Conservation (phyloP, 2,329 filamentous ascomycete species). For the Monosporascus sp. region DNA sequence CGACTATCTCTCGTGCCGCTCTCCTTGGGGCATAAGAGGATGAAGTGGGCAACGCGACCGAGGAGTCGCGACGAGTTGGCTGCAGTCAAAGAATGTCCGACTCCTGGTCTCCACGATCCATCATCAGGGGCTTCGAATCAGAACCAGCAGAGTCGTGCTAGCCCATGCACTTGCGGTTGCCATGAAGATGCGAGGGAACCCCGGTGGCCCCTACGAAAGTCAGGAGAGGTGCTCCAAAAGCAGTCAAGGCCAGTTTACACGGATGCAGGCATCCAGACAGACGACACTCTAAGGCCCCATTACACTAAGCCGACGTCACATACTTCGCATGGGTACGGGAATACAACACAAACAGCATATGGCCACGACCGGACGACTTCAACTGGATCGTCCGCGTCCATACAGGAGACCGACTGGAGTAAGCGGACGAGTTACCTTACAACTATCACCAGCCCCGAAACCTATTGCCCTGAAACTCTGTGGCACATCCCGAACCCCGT, state of each 20-base stretch:
- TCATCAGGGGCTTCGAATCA: background rate
- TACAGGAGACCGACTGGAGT: constrained; percentile 8
- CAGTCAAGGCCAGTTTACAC: constrained; percentile 14
- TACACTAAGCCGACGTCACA: constrained; percentile 4
- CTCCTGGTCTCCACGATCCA: constrained; percentile 4
- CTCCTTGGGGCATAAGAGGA: constrained; percentile 9
- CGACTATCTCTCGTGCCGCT: constrained; percentile 10
- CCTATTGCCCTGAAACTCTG: constrained; percentile 1
- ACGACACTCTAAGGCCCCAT: constrained; percentile 4
- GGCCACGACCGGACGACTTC: constrained; percentile 10
- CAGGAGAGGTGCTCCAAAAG: background rate
- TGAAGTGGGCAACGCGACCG: constrained; percentile 14
- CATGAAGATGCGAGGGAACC: constrained; percentile 1
- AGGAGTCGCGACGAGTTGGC: constrained; percentile 15
- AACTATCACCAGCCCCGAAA: constrained; percentile 16
- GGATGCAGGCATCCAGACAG: constrained; percentile 23
- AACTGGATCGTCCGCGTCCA: constrained; percentile 12
- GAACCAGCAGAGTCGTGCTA: background rate
- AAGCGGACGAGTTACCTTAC: constrained; percentile 21
- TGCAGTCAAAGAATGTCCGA: constrained; percentile 18
- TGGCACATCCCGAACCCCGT: constrained; percentile 17
- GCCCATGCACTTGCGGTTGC: constrained; percentile 4
- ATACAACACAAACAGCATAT: background rate
- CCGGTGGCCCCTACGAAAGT: background rate
- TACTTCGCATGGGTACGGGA: constrained; percentile 1